A percentile compares a stretch with the other conserved stretches of the same genome.
Evolutionary conservation across 768 basidiomycete genomes (phyloP).

Genomic region (Cantharellus anzutake): DNA sequence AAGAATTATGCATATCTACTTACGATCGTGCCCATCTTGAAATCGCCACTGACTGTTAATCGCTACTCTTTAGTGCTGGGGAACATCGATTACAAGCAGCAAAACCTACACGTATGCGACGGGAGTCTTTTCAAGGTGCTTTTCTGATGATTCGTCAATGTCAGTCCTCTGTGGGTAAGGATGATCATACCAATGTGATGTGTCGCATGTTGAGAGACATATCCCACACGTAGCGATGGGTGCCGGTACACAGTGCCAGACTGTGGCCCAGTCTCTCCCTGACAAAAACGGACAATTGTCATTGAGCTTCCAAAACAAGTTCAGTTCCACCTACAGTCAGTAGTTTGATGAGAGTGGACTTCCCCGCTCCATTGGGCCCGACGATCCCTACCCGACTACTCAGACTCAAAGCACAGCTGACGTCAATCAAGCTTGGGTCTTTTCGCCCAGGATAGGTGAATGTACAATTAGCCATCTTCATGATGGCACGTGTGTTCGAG

Average conservation of each 20-base stretch:
- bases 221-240: slow-evolving; percentile 81
- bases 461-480: slow-evolving; percentile 81
- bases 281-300: background rate
- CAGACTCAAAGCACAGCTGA: slow-evolving; percentile 60
- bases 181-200: slow-evolving; percentile 63
- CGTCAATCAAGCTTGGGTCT: slow-evolving; percentile 65
- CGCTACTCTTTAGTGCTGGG: background rate
- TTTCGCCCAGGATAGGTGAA: slow-evolving; percentile 82
- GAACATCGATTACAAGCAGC: background rate
- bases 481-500: slow-evolving; percentile 86
- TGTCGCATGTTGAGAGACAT: slow-evolving; percentile 95
- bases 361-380: slow-evolving; percentile 90
- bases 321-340: slow-evolving; percentile 39
- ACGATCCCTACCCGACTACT: slow-evolving; percentile 74
- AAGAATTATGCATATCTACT: slow-evolving; percentile 14
- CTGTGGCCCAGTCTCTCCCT: slow-evolving; percentile 87
- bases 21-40: slow-evolving; percentile 95
- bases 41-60: slow-evolving; percentile 69
- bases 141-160: slow-evolving; percentile 28
- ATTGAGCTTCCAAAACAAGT: no score
- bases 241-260: slow-evolving; percentile 88
- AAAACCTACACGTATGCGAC: slow-evolving; percentile 61
- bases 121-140: slow-evolving; percentile 89
- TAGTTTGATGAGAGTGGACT: slow-evolving; percentile 89
- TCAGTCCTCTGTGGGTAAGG: no score